phyloP scores from a whole-genome alignment of 345 rosid genomes.

The Citrus glauca region DNA sequence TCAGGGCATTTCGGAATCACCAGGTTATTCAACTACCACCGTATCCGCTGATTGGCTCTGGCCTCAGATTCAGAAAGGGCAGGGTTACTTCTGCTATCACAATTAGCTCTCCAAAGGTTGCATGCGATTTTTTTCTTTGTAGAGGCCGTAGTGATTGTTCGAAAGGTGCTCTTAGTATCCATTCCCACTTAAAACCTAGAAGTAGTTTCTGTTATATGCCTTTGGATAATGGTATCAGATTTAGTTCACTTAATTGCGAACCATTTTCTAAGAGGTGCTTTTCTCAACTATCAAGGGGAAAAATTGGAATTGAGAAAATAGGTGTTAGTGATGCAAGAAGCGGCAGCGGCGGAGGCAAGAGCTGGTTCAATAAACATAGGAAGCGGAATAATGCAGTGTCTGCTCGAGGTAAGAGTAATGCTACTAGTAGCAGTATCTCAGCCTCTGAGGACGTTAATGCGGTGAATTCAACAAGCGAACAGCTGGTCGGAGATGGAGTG shows the following conservation, averaged over 20 bases:
- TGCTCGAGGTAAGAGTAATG: conserved; percentile 12
- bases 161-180: conserved; percentile 13
- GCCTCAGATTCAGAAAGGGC: conserved; percentile 23
- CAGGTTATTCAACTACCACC: conserved; percentile 19
- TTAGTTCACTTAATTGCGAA: conserved; percentile 11
- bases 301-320: conserved; percentile 10
- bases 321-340: conserved; percentile 18
- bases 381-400: conserved; percentile 35
- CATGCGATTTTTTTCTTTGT: conserved; percentile 5
- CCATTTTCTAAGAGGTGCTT: conserved; percentile 31
- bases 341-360: neutral
- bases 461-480: conserved; percentile 26
- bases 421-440: neutral
- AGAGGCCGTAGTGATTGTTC: conserved; percentile 9
- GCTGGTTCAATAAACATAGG: conserved; percentile 26
- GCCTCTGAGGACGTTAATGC: conserved; percentile 8
- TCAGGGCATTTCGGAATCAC: conserved; percentile 27
- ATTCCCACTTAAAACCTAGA: conserved; percentile 15
- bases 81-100: conserved; percentile 16
- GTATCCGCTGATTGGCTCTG: conserved; percentile 11
- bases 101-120: neutral
- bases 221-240: conserved; percentile 18
- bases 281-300: conserved; percentile 30
- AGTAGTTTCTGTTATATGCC: conserved; percentile 22
- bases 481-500: conserved; percentile 23